Evolutionary conservation across 1,139 yeast genomes (phyloP), one percentile per base, ranked within the genome.

Genomic region (Pichia terricola): DNA sequence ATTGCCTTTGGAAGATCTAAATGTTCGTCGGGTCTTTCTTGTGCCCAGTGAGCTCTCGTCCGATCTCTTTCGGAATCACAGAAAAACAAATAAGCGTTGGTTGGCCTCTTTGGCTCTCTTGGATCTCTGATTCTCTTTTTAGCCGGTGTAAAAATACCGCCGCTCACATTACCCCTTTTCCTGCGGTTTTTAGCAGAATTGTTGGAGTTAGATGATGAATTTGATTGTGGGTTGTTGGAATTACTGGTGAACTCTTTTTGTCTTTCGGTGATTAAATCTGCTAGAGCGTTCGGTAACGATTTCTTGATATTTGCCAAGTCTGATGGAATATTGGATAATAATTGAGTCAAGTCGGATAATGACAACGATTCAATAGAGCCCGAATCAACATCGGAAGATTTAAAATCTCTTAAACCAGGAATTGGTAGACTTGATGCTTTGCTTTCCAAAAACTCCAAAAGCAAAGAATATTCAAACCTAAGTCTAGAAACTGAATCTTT

Each of bases 61-160:
- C 75, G 70, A 43, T 85, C 95, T 62, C 86, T 84, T 58, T 86
- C 94, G 66, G 77, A 67, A 49, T 88, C 96, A 65, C 96, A 88
- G 59, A 84, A 88, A 44, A 86, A 75, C 50, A 87, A 69, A 58
- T 88, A 87, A 8, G 96, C 95, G 62, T 88, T 88, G 5, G 94
- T 83, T 16, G 96, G 95, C 54, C 94, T 72, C 55, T 85, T 85
- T 16, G 96, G 96, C 56, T 82, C 73, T 53, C 79, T 81, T 3
- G 95, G 95, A 60, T 85, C 95, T 56, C 88, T 74, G 28, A 67
- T 41, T 34, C 57, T 55, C 42, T 55, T 58, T 37, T 51, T 55
- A 10, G 46, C 37, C 4, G 27, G 4, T 9, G 34, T 31, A 6
- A 42, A 22, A 2, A 36, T 10, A 16, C 42, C 45, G 22, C 22